Conservation (phyloP, 768 basidiomycete genomes). For the Brasilioporus rufonigricans region DNA sequence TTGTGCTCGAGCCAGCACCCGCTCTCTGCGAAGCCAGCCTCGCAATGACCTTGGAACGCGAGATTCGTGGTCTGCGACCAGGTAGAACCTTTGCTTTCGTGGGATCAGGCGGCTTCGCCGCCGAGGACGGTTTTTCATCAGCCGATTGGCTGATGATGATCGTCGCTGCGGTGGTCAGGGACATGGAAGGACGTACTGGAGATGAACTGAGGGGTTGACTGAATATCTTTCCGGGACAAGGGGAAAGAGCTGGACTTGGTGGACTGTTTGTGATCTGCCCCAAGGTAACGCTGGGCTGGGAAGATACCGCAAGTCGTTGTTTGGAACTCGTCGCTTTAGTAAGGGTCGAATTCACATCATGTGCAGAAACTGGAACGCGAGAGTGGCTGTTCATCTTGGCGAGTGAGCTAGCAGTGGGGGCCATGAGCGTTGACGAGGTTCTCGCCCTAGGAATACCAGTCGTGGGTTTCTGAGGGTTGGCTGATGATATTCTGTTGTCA, state of each 20-base stretch:
- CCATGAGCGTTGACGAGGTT: constrained; percentile 53
- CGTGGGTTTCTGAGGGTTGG: constrained; percentile 8
- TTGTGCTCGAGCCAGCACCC: constrained; percentile 12
- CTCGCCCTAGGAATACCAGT: constrained; percentile 23
- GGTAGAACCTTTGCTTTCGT: constrained; percentile 32
- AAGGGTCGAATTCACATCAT: constrained; percentile 13
- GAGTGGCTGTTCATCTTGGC: constrained; percentile 46
- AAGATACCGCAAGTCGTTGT: constrained; percentile 11
- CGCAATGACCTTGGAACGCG: constrained; percentile 78
- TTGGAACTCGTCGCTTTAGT: constrained; percentile 15
- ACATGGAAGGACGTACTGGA: constrained; percentile 21
- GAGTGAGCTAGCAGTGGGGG: constrained; percentile 76
- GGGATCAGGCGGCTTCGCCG: constrained; percentile 17
- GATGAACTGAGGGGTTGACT: constrained; percentile 46
- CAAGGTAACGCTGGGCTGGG: constrained; percentile 19
- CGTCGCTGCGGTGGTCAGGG: constrained; percentile 32
- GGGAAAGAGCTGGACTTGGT: constrained; percentile 8
- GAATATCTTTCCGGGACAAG: constrained; percentile 43
- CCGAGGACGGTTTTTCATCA: neutral
- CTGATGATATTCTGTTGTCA: constrained; percentile 7
- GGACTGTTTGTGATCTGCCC: constrained; percentile 37
- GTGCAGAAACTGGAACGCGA: constrained; percentile 24
- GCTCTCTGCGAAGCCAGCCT: constrained; percentile 70
- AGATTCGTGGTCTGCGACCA: constrained; percentile 72
- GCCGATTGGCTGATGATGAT: constrained; percentile 18